A percentile compares a stretch with the other conserved stretches of the same genome.
Conservation (phyloP, 257 asterid genomes). For the Hygrophila difformis region DNA sequence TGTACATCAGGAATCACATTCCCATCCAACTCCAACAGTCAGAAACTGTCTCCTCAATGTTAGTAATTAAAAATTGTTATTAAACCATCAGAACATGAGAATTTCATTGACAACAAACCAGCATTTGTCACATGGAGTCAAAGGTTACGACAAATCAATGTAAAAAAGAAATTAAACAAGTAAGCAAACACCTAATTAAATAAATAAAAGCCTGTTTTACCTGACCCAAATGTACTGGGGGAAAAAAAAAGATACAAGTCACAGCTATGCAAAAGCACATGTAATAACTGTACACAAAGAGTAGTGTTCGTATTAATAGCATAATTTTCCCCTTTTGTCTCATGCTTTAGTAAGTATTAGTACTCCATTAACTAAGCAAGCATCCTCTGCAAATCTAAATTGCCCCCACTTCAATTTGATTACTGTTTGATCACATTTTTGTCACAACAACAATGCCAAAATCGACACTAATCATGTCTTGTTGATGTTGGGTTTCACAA, state of each 20-base stretch:
- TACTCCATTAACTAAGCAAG: slow-evolving; percentile 9
- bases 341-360: no score
- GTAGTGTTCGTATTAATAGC: no score
- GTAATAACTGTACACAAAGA: slow-evolving; percentile 4
- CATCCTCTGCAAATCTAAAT: slow-evolving; percentile 12
- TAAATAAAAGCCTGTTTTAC: slow-evolving; percentile 10
- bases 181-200: neutral
- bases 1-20: slow-evolving; percentile 17
- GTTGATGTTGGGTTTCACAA: neutral
- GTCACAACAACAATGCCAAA: slow-evolving; percentile 20
- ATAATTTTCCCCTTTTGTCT: no score
- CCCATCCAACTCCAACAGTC: slow-evolving; percentile 33
- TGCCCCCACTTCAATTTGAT: slow-evolving; percentile 8
- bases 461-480: slow-evolving; percentile 5
- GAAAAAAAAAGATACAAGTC: slow-evolving; percentile 14
- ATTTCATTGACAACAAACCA: no score
- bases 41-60: slow-evolving; percentile 33
- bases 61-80: no score
- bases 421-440: slow-evolving; percentile 39
- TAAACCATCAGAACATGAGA: no score
- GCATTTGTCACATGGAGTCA: no score
- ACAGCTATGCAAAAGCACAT: slow-evolving; percentile 23
- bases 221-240: slow-evolving; percentile 15
- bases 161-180: slow-evolving; percentile 7
- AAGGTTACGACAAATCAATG: slow-evolving; percentile 26